phyloP scores from a whole-genome alignment of 768 basidiomycete genomes.

The Inosperma sp. region DNA sequence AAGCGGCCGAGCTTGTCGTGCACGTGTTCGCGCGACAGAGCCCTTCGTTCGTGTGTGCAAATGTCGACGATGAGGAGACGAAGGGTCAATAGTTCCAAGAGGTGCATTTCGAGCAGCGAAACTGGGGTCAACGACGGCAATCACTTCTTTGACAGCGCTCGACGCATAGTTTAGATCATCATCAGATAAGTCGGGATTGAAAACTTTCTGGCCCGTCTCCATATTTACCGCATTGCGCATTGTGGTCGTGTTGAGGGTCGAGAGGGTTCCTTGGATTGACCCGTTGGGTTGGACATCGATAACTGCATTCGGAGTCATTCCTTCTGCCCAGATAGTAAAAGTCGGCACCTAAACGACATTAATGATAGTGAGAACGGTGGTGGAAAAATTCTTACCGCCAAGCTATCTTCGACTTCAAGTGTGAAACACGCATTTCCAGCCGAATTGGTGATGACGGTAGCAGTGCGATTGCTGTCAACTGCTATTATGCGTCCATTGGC shows the following conservation, averaged over 20 bases:
- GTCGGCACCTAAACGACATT: not conserved
- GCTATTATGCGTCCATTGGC: constrained; percentile 3
- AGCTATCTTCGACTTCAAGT: not conserved
- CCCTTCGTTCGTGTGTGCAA: constrained; percentile 1
- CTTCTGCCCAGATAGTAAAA: not conserved
- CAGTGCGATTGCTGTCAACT: not conserved
- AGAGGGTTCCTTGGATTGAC: not conserved
- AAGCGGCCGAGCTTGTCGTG: not conserved
- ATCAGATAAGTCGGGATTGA: not conserved
- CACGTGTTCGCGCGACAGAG: not conserved
- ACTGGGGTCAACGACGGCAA: not conserved
- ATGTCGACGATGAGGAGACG: not conserved
- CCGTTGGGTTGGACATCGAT: constrained; percentile 1
- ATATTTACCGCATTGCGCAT: not conserved
- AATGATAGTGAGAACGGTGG: not conserved
- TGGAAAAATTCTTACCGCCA: not conserved
- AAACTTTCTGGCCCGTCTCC: not conserved
- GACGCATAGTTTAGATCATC: not conserved
- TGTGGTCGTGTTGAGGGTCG: not conserved
- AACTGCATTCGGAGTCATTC: not conserved
- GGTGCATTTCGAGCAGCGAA: not conserved
- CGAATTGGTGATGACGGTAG: not conserved
- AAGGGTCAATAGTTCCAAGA: not conserved
- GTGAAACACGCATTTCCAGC: constrained; percentile 3
- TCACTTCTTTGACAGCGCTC: not conserved